Conservation (phyloP, 257 asterid genomes). For the Solanum pennellii region DNA sequence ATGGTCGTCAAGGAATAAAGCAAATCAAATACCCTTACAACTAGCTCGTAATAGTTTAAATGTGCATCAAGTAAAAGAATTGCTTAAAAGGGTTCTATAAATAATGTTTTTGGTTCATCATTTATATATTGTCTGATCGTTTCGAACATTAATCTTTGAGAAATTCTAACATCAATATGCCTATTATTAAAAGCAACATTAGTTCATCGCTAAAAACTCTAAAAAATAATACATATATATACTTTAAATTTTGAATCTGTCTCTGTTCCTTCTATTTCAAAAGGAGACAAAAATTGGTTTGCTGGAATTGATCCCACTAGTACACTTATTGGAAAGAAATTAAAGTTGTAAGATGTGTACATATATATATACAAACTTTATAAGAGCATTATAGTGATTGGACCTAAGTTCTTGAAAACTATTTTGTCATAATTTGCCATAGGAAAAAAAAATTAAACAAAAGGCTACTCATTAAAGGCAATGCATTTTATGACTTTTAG, state of each 20-base stretch:
- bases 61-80: too few species aligned
- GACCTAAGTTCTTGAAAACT: conserved; percentile 17
- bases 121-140: background rate
- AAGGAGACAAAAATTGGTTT: background rate
- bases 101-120: background rate
- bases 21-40: background rate
- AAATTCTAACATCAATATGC: background rate
- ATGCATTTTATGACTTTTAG: background rate
- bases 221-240: background rate
- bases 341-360: background rate
- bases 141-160: background rate
- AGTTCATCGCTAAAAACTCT: background rate
- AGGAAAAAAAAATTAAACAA: background rate
- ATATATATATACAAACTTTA: background rate
- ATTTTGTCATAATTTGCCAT: conserved; percentile 3
- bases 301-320: conserved; percentile 3
- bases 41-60: background rate
- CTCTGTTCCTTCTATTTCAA: background rate
- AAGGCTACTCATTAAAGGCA: background rate
- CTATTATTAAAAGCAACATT: background rate
- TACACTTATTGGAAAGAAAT: background rate
- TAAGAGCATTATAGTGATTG: conserved; percentile 9
- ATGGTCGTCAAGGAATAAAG: background rate
- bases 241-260: background rate
- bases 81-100: background rate